Conservation (phyloP, 495 filamentous ascomycete genomes). For the Penicillium diatomitis region DNA sequence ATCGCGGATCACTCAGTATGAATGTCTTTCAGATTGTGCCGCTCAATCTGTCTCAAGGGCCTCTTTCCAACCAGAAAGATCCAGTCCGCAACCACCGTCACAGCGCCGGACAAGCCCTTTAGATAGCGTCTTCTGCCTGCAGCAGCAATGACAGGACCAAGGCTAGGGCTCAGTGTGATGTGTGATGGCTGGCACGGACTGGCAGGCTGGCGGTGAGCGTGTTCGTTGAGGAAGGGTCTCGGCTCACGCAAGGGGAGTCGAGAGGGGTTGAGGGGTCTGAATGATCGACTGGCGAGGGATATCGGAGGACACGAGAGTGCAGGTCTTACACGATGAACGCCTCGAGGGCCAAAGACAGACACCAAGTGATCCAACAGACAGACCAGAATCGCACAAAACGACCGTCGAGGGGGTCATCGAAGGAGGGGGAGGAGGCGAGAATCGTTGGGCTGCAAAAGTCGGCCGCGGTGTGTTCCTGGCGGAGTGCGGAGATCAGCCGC, state of each 20-base stretch:
- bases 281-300: constrained; percentile 23
- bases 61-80: no score
- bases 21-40: neutral
- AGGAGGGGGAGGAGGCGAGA: neutral
- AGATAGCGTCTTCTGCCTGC: neutral
- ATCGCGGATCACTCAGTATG: neutral
- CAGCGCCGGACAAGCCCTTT: neutral
- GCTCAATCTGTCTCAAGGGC: no score
- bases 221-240: constrained; percentile 8
- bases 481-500: constrained; percentile 24
- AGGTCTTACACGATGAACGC: constrained; percentile 37
- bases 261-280: constrained; percentile 36
- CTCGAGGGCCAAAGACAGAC: constrained; percentile 21
- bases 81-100: no score
- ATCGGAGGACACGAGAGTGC: constrained; percentile 1
- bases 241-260: constrained; percentile 30
- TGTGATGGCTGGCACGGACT: neutral
- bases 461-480: constrained; percentile 14
- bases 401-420: constrained; percentile 10
- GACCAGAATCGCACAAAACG: neutral
- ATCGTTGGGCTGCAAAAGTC: constrained; percentile 2
- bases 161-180: neutral
- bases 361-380: neutral
- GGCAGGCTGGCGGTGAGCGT: constrained; percentile 28
- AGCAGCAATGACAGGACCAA: neutral